Evolutionary conservation across 2,329 filamentous ascomycete genomes (phyloP).

Genomic region (Alternaria gaisen): DNA sequence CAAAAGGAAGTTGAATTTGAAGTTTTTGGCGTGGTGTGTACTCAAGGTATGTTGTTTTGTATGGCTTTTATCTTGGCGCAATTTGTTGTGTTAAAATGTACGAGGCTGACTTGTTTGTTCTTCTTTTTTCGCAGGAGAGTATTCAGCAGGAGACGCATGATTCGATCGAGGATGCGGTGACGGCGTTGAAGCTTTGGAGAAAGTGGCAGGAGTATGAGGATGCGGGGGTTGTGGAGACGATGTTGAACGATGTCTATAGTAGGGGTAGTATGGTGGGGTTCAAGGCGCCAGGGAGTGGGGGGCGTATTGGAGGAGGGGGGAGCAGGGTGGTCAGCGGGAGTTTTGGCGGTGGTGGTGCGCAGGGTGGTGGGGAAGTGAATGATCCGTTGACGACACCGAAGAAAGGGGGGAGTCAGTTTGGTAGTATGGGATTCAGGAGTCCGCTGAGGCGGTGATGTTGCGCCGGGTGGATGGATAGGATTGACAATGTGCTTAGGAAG

Average conservation of each 20-base stretch:
- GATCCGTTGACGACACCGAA: conserved; percentile 64
- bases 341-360: not conserved
- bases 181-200: conserved; percentile 85
- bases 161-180: conserved; percentile 92
- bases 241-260: conserved; percentile 86
- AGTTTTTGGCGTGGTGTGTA: conserved; percentile 86
- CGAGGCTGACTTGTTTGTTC: too few species aligned
- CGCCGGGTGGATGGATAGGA: too few species aligned
- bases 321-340: not conserved
- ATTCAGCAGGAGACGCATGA: conserved; percentile 95
- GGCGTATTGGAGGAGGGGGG: conserved; percentile 11
- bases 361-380: conserved; percentile 61
- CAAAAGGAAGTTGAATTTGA: conserved; percentile 85
- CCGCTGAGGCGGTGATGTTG: conserved; percentile 32
- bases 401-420: conserved; percentile 51
- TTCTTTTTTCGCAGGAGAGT: conserved; percentile 64
- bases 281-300: conserved; percentile 44
- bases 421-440: conserved; percentile 49
- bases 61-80: too few species aligned
- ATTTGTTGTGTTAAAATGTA: too few species aligned
- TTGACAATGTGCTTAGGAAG: too few species aligned
- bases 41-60: conserved; percentile 62
- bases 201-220: conserved; percentile 92
- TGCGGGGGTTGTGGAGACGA: conserved; percentile 81
- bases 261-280: conserved; percentile 65